phyloP scores from a whole-genome alignment of 345 rosid genomes.

The Lumnitzera littorea region DNA sequence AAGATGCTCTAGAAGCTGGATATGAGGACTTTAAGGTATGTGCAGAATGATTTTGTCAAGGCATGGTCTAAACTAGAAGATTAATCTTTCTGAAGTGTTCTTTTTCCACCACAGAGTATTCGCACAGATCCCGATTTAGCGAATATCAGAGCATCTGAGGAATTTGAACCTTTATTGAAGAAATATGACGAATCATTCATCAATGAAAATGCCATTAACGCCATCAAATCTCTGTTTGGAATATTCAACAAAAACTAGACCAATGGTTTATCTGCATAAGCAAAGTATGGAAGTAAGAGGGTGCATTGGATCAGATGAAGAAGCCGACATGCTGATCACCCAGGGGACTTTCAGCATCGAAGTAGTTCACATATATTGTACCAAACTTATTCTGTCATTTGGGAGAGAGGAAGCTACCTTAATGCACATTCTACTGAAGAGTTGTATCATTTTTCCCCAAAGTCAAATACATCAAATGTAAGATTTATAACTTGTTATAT shows the following conservation, averaged over 20 bases:
- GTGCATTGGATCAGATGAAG: no score
- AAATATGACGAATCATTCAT: constrained; percentile 90
- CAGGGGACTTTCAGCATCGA: no score
- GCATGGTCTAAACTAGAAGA: no score
- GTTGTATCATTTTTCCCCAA: no score
- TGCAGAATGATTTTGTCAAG: not conserved
- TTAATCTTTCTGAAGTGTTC: constrained; percentile 3
- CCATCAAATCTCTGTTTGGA: constrained; percentile 85
- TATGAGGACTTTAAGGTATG: constrained; percentile 88
- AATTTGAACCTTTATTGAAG: constrained; percentile 65
- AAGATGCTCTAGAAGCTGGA: constrained; percentile 77
- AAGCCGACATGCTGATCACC: no score
- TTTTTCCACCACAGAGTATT: constrained; percentile 51
- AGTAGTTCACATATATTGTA: no score
- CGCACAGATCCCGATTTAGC: constrained; percentile 80
- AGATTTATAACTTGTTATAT: no score
- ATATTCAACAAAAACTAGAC: constrained; percentile 54
- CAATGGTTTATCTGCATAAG: not conserved
- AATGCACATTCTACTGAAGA: no score
- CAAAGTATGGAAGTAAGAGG: no score
- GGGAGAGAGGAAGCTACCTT: no score
- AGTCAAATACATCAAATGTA: no score
- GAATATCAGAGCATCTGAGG: constrained; percentile 47
- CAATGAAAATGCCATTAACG: constrained; percentile 89
- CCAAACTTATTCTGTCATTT: no score